phyloP scores from a whole-genome alignment of 768 basidiomycete species.

The Crassisporium funariophilum region DNA sequence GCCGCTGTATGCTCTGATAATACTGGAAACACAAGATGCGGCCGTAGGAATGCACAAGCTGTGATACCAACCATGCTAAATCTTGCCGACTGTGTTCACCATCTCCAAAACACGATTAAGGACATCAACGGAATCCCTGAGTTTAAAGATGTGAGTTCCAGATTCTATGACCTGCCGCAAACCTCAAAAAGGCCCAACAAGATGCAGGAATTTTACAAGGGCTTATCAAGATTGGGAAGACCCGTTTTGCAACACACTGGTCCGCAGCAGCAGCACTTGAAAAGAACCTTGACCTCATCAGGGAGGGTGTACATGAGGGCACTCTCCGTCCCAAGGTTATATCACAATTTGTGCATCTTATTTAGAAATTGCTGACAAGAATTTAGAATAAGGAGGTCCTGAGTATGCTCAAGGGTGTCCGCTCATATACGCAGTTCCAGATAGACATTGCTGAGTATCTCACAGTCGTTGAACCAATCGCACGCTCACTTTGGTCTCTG shows the following conservation, averaged over 20 bases:
- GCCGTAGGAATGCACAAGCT: not conserved
- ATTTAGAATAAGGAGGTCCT: no score
- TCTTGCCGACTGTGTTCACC: conserved; percentile 13
- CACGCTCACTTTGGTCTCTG: conserved; percentile 26
- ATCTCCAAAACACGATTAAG: conserved; percentile 14
- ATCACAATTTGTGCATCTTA: no score
- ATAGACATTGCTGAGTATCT: no score
- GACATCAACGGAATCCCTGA: conserved; percentile 4
- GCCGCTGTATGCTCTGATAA: conserved; percentile 10
- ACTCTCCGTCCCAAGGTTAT: no score
- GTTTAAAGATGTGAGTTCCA: not conserved
- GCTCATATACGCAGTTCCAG: no score
- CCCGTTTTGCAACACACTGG: conserved; percentile 13
- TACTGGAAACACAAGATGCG: conserved; percentile 11
- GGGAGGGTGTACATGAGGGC: no score
- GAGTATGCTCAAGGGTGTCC: no score
- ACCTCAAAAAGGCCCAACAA: conserved; percentile 2
- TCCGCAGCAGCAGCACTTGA: conserved; percentile 4
- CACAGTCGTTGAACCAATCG: conserved; percentile 18
- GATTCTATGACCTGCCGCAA: not conserved
- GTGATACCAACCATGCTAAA: conserved; percentile 7
- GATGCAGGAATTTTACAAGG: conserved; percentile 6
- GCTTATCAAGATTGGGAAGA: conserved; percentile 10
- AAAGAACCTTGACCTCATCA: conserved; percentile 6
- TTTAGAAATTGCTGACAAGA: no score